Evolutionary conservation across 148 eudicot genomes (phyloP).

Genomic region (Oxyria digyna): DNA sequence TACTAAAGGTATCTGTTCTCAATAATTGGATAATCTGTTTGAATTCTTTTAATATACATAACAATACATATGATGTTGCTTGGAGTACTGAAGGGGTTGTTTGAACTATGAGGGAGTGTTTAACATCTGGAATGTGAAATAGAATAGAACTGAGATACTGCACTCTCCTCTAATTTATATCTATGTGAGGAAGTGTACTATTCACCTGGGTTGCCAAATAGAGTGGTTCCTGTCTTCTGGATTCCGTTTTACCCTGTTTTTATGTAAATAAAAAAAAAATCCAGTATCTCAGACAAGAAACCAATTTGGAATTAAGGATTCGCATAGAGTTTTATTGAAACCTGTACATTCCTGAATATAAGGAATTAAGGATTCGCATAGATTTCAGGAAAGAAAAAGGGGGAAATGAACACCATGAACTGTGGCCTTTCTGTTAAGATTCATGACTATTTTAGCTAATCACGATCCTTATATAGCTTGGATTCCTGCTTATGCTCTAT

Average conservation of each 20-base stretch:
- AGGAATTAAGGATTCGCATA: neutral
- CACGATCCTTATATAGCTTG: neutral
- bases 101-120: neutral
- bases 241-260: neutral
- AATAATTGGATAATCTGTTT: neutral
- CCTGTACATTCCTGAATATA: neutral
- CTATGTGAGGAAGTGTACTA: neutral
- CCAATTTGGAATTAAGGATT: neutral
- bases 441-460: neutral
- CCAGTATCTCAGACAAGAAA: neutral
- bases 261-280: neutral
- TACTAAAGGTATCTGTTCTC: constrained; percentile 49
- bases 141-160: neutral
- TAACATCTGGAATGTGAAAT: neutral
- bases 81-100: neutral
- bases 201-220: too few species aligned
- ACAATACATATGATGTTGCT: neutral
- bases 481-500: neutral
- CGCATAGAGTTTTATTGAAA: neutral
- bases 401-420: neutral
- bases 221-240: neutral
- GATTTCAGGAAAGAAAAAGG: neutral
- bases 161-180: neutral
- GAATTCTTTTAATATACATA: neutral
- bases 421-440: neutral